Evolutionary conservation across 2,329 filamentous ascomycete genomes (phyloP), one percentile per base, ranked within the genome.

Genomic region (Daldinia sp.): DNA sequence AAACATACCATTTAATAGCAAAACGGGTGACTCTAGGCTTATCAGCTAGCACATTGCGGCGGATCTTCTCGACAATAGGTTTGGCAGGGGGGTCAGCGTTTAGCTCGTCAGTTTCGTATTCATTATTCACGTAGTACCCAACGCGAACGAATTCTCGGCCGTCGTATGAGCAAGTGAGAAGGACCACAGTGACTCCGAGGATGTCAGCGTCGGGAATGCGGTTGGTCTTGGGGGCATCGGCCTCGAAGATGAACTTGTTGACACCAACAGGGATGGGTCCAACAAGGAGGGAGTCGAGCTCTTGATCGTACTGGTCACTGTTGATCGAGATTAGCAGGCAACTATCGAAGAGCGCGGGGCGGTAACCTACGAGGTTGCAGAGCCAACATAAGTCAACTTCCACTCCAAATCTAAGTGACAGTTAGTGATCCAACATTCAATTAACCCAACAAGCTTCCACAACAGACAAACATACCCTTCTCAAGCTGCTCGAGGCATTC

Each of bases 121-220:
- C 96, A 74, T 99, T 99, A 85, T 98, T 99, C 74, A 99, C 95
- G 72, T 99, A 99, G 86, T 99, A 99, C 66, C 95, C 95, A 39
- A 99, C 94, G 69, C 95, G 93, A 35, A 99, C 93, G 73, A 99
- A 99, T 78, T 99, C 95, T 74, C 95, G 89, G 55, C 91, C 91
- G 74, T 99, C 95, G 80, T 99, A 99, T 77, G 93, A 91, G 80
- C 95, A 98, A 60, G 93, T 97, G 69, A 99, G 86, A 58, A 99
- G 90, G 72, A 99, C 93, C 73, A 99, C 95, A 3, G 95, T 99
- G 51, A 99, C 96, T 63, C 95, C 95, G 45, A 99, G 87, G 72
- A 99, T 94, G 80, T 99, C 96, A 71, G 92, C 93, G 71, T 94
- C 90, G 58, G 95, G 95, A 73, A 99, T 98, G 77, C 92, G 90